A percentile compares a stretch with the other conserved stretches of the same genome.
Conservation (phyloP, 208 protist genomes). For the Wallacemonas sp. region DNA sequence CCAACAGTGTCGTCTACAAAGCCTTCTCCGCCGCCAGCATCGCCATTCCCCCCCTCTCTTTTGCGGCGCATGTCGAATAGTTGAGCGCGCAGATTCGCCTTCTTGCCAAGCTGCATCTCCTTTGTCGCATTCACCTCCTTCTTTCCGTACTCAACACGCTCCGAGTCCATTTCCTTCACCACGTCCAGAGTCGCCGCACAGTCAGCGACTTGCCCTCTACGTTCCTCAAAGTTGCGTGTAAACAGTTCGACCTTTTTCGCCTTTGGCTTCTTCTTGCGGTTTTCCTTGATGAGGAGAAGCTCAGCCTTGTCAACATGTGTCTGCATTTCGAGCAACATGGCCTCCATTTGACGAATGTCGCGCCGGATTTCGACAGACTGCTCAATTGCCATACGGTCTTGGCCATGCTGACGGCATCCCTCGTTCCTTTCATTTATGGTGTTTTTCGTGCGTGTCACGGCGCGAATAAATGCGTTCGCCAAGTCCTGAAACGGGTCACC, state of each 20-base stretch:
- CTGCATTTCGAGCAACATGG: slow-evolving; percentile 47
- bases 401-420: slow-evolving; percentile 39
- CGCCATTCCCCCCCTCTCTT: slow-evolving; percentile 14
- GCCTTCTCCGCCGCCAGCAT: slow-evolving; percentile 22
- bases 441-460: slow-evolving; percentile 43
- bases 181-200: slow-evolving; percentile 51
- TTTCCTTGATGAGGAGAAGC: slow-evolving; percentile 36
- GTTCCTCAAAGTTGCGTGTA: slow-evolving; percentile 38
- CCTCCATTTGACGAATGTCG: slow-evolving; percentile 59
- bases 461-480: slow-evolving; percentile 43
- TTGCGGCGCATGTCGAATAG: slow-evolving; percentile 43
- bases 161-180: slow-evolving; percentile 47
- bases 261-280: slow-evolving; percentile 51
- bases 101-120: slow-evolving; percentile 49
- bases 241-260: slow-evolving; percentile 45
- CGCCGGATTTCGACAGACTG: slow-evolving; percentile 65
- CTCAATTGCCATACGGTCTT: slow-evolving; percentile 64
- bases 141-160: slow-evolving; percentile 29
- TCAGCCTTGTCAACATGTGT: slow-evolving; percentile 49
- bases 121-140: slow-evolving; percentile 38
- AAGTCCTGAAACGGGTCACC: slow-evolving; percentile 64
- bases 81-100: slow-evolving; percentile 54
- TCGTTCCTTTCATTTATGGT: slow-evolving; percentile 68
- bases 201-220: slow-evolving; percentile 38
- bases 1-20: slow-evolving; percentile 53